Percentiles rank a stretch among this genome's conserved stretches.
These are phyloP conservation scores for Zygoascus bituminiphila DNA, from an alignment of 805 yeast genomes.

Conservation along the genomic window DNA sequence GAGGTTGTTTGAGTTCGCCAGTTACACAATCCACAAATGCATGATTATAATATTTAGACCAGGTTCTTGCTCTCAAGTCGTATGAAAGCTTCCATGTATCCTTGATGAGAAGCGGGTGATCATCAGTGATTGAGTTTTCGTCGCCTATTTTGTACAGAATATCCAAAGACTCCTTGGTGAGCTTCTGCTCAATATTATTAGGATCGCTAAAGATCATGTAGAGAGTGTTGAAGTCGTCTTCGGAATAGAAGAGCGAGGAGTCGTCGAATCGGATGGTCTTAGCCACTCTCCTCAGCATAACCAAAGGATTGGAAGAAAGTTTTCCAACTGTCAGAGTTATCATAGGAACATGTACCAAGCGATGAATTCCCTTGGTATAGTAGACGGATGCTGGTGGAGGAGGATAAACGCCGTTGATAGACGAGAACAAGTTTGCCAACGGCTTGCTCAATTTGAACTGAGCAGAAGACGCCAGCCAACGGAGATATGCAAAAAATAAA, in stretches of 20 bases:
- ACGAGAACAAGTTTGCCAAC: constrained; percentile 22
- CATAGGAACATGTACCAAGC: constrained; percentile 49
- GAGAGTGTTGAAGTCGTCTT: constrained; percentile 69
- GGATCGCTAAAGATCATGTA: constrained; percentile 56
- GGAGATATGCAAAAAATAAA: constrained; percentile 61
- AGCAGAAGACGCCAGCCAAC: constrained; percentile 63
- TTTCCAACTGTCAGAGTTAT: constrained; percentile 45
- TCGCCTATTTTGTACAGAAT: constrained; percentile 34
- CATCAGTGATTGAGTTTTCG: constrained; percentile 21
- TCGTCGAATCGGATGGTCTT: constrained; percentile 60
- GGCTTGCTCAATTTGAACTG: constrained; percentile 30
- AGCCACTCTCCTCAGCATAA: constrained; percentile 50
- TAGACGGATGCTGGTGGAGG: constrained; percentile 38
- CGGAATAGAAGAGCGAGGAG: constrained; percentile 58
- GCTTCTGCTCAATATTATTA: constrained; percentile 45
- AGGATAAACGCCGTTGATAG: constrained; percentile 43
- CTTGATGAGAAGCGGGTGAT: constrained; percentile 17
- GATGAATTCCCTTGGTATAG: constrained; percentile 27
- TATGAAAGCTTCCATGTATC: constrained; percentile 17
- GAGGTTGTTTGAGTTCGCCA: constrained; percentile 22
- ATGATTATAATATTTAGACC: constrained; percentile 24
- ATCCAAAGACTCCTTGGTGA: constrained; percentile 68
- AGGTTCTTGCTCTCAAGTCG: constrained; percentile 21
- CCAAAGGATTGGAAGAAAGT: constrained; percentile 43
- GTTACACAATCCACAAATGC: constrained; percentile 22